A percentile compares a stretch with the other conserved stretches of the same genome.
phyloP scores from a whole-genome alignment of 75 land plant species.

The Ceratopteris richardii region DNA sequence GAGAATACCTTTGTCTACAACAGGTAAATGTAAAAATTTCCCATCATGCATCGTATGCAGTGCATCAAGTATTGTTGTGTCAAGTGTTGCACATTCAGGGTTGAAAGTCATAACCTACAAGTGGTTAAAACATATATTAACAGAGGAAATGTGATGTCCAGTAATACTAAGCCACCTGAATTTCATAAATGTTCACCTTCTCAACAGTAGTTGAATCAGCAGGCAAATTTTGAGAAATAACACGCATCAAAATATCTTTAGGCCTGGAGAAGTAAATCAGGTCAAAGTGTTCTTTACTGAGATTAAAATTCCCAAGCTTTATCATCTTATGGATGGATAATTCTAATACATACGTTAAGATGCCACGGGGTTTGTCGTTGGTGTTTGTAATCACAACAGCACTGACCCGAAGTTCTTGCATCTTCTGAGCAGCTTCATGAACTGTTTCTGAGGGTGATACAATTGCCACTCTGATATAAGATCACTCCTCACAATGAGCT shows the following conservation, averaged over 20 bases:
- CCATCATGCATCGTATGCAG: constrained; percentile 79
- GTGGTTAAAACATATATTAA: background rate
- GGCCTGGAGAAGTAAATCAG: constrained; percentile 53
- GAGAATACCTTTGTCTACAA: constrained; percentile 44
- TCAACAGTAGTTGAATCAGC: constrained; percentile 77
- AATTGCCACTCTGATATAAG: constrained; percentile 48
- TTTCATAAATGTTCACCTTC: constrained; percentile 36
- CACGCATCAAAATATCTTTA: constrained; percentile 87
- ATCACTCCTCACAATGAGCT: background rate
- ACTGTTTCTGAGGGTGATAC: constrained; percentile 74
- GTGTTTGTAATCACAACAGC: constrained; percentile 53
- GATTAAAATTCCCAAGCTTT: background rate
- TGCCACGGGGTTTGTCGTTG: constrained; percentile 74
- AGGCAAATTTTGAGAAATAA: constrained; percentile 59
- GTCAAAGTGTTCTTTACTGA: background rate
- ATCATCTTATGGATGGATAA: background rate
- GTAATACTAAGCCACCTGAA: background rate
- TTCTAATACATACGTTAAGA: constrained; percentile 57
- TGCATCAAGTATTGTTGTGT: constrained; percentile 66
- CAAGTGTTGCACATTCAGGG: constrained; percentile 69
- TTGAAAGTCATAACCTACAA: constrained; percentile 71
- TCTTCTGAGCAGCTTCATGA: constrained; percentile 63
- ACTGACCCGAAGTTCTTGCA: constrained; percentile 63
- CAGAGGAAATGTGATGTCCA: background rate
- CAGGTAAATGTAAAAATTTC: constrained; percentile 61